Conservation (phyloP, 129 eudicot species). For the Cynara cardunculus region DNA sequence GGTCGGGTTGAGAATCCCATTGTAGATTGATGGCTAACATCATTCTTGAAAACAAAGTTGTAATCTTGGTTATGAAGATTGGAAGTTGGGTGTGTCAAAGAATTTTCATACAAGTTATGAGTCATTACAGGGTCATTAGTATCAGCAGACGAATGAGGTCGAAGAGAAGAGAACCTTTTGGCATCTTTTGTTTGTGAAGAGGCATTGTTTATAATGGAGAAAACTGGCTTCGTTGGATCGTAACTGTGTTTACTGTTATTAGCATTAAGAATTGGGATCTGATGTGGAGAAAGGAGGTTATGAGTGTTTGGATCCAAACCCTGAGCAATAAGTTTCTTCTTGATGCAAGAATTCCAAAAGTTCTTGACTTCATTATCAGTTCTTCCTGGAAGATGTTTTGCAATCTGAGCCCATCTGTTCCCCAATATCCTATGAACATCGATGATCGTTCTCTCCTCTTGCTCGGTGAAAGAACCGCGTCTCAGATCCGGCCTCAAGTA, state of each 20-base stretch:
- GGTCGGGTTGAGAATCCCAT: slow-evolving; percentile 38
- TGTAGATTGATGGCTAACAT: slow-evolving; percentile 8
- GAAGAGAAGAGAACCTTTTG: slow-evolving; percentile 24
- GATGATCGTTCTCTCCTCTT: slow-evolving; percentile 78
- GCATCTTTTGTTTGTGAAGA: slow-evolving; percentile 42
- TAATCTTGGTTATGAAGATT: slow-evolving; percentile 38
- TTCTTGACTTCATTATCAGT: slow-evolving; percentile 89
- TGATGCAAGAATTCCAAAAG: slow-evolving; percentile 92
- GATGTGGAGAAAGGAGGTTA: slow-evolving; percentile 65
- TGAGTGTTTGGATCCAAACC: slow-evolving; percentile 96
- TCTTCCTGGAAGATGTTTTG: slow-evolving; percentile 84
- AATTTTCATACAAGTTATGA: slow-evolving; percentile 25
- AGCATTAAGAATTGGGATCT: slow-evolving; percentile 27
- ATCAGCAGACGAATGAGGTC: slow-evolving; percentile 9
- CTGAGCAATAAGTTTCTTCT: slow-evolving; percentile 82
- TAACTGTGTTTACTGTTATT: slow-evolving; percentile 13
- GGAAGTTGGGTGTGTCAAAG: slow-evolving; percentile 10
- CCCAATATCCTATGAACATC: slow-evolving; percentile 85
- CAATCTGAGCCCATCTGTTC: slow-evolving; percentile 90
- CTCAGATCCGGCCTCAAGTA: slow-evolving; percentile 76
- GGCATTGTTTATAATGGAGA: slow-evolving; percentile 35
- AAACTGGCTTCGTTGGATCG: slow-evolving; percentile 26
- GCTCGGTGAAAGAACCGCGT: slow-evolving; percentile 77
- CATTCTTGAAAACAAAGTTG: slow-evolving; percentile 20
- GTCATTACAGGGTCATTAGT: not conserved